Base-by-base conservation (phyloP, 306 rosid species). In the Notholithocarpus densiflorus region DNA sequence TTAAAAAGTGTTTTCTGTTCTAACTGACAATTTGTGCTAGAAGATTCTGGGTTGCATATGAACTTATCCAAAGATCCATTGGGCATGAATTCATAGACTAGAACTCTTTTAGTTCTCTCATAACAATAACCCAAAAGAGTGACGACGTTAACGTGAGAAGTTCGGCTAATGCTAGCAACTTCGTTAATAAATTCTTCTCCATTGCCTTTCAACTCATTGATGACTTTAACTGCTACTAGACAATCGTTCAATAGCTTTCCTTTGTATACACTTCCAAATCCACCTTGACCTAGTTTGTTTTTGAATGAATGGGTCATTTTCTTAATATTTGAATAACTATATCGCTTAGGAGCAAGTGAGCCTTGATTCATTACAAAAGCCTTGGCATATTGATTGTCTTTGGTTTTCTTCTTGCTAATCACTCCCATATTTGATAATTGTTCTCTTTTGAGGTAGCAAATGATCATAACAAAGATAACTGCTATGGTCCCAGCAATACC, bases 1-100 rank as follows among this genome's bases (percentile, higher is more conserved):
- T 78, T 24, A 11, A 23, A 78, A 5, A 82, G 13, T 0, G 19
- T 73, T 5, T 20, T 75, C 84, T 82, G 75, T 11, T 80, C 79
- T 7, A 88, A 55, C 4, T 13, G n/a, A 21, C 52, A 60, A 60
- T 81, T 52, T 8, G 79, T 31, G 60, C 19, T 17, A 1, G 70
- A 12, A 76, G 77, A 65, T 12, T 24, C 82, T 0, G 0, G 75
- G 37, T 52, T 71, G 3, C 51, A 6, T 11, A 83, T 83, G 68
- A 76, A 83, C 5, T 74, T 88, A 32, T 85, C 89, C 15, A 88
- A 53, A 9, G 89, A 85, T 0, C 89, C 83, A 53, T 86, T 86
- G 5, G 80, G 40, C 40, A 34, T 34, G 8, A 34, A 34, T 5
- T 34, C 40, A 34, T 34, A 34, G 40, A 34, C 40, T 34, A 34